phyloP scores from a whole-genome alignment of 371 early-diverging fungal species.

The Hamiltosporidium tvaerminnensis region DNA sequence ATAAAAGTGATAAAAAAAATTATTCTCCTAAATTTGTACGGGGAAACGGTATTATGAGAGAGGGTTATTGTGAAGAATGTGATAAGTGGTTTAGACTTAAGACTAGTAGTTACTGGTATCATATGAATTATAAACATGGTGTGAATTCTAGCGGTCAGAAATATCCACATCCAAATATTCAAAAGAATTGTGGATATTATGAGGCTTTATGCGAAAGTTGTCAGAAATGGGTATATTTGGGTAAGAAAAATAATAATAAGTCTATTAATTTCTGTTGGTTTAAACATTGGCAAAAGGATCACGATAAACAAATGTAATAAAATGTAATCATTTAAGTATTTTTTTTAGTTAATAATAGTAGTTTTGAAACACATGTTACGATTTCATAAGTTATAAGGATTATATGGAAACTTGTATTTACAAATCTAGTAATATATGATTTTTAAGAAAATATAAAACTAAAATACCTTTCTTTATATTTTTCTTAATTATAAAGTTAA shows the following conservation, averaged over 20 bases:
- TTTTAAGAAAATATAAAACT: too few relatives aligned
- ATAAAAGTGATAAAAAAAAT: background rate
- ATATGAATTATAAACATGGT: constrained; percentile 53
- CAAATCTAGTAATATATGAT: too few relatives aligned
- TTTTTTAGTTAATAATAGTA: too few relatives aligned
- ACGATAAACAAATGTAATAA: constrained; percentile 5
- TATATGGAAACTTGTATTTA: too few relatives aligned
- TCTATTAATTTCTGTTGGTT: constrained; percentile 36
- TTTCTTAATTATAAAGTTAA: too few relatives aligned
- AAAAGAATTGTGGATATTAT: background rate
- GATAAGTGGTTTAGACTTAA: constrained; percentile 41
- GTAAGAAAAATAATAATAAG: constrained; percentile 9
- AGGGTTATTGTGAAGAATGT: constrained; percentile 41
- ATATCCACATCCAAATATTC: constrained; percentile 35
- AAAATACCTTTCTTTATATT: too few relatives aligned
- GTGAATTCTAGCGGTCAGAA: constrained; percentile 33
- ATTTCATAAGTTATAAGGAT: too few relatives aligned
- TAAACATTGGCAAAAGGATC: constrained; percentile 40
- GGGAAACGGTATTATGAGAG: constrained; percentile 23
- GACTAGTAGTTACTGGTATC: constrained; percentile 50
- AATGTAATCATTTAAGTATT: too few relatives aligned
- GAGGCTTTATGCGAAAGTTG: constrained; percentile 36
- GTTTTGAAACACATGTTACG: too few relatives aligned
- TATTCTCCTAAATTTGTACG: constrained; percentile 32
- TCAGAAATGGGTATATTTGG: constrained; percentile 33